Base-by-base conservation (phyloP, 148 eudicot species). In the Rhododendron mucronatum region DNA sequence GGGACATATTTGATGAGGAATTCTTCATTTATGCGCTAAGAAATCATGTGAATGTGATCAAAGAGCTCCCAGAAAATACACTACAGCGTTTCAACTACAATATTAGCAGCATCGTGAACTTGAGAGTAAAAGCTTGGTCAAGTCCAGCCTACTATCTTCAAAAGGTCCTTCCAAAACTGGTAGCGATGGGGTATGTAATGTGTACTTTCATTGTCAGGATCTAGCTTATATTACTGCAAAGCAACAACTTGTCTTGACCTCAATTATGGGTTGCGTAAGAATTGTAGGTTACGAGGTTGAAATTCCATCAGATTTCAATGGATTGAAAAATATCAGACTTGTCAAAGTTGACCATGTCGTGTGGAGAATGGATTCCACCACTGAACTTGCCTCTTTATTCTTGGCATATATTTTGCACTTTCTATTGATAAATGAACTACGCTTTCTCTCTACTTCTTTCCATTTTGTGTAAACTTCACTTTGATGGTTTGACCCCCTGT, bases 91-190 rank as follows among this genome's bases (percentile, higher is more conserved):
- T 93, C 86, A 96, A 97, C 91, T 88, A 95, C 87, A 97, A 95
- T 79, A 93, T 97, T 53, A 95, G 99, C 93, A 95, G 89, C 92
- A 97, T 97, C 83, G 92, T 95, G 76, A 97, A 97, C 86, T 89
- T 97, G 90, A 94, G 99, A 90, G 92, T 97, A 82, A 97, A 95
- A 89, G 99, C 90, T 88, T 97, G 99, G 99, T 97, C 99, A 78
- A 97, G 98, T 86, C 94, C 98, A 11, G 88, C 90, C 73, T 93
- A 95, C 89, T 97, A 97, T 89, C 90, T 95, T 59, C 92, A 91
- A 50, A 95, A 93, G 92, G 99, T 97, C 85, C 91, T 97, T 71
- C 99, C 98, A 57, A 97, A 91, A 89, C 93, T 97, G 84, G 51
- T 91, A 80, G 91, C 91, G 86, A 80, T 93, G 85, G 92, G 97